Conservation (phyloP, 345 rosid genomes). For the Luvunga scandens region DNA sequence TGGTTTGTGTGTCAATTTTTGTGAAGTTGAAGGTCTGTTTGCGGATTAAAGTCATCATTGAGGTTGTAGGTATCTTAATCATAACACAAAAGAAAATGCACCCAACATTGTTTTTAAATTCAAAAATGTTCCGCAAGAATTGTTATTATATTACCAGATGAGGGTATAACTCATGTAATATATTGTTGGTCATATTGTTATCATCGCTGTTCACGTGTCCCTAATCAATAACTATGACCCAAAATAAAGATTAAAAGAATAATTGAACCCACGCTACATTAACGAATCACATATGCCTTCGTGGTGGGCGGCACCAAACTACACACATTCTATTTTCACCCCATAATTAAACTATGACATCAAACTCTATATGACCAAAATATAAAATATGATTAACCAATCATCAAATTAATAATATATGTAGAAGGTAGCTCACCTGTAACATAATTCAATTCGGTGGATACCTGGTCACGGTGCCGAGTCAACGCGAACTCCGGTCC, state of each 20-base stretch:
- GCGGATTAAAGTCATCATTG: too few relatives aligned
- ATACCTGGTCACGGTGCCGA: conserved; percentile 45
- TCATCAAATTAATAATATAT: background rate
- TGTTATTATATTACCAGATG: too few relatives aligned
- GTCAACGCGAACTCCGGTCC: conserved; percentile 39
- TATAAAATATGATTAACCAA: background rate
- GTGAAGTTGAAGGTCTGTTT: too few relatives aligned
- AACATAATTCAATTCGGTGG: conserved; percentile 51
- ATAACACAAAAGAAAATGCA: too few relatives aligned
- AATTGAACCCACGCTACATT: background rate
- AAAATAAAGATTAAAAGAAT: background rate
- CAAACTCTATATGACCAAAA: too few relatives aligned
- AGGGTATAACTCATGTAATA: too few relatives aligned
- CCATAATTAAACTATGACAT: too few relatives aligned
- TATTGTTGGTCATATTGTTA: background rate
- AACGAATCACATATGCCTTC: conserved; percentile 1
- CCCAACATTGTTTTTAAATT: too few relatives aligned
- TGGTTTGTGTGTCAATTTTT: too few relatives aligned
- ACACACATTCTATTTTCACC: background rate
- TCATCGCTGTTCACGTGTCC: background rate
- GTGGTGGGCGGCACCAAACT: conserved; percentile 24
- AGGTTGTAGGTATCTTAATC: too few relatives aligned
- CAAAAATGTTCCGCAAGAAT: too few relatives aligned
- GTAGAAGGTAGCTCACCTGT: conserved; percentile 44
- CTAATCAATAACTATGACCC: background rate